Evolutionary conservation across 768 basidiomycete genomes (phyloP), one percentile per base, ranked within the genome.

Genomic region (Phaeotremella fagi): DNA sequence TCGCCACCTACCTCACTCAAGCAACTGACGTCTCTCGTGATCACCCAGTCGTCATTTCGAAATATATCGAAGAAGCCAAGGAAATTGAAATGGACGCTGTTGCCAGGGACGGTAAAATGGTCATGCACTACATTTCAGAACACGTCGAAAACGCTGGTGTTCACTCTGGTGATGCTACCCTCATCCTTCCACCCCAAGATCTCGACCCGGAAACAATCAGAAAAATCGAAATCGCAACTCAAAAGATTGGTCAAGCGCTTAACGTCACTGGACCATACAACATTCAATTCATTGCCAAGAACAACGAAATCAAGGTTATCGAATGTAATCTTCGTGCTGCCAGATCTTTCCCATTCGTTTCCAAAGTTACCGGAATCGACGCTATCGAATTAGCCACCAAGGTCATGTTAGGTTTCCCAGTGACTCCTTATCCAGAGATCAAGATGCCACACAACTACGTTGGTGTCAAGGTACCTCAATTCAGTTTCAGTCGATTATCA

Each of bases 1-100:
- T 99, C 36, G 83, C 83, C 41, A 89, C 83, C 73, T 99, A 97
- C 74, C 81, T 99, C 54, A 87, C 86, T 1, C 92, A 90, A 76
- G 95, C 95, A 18, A 87, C 92, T 20, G 91, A 88, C 49, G 91
- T 99, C 52, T 99, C 95, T 37, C 85, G 88, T 42, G 90, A 92
- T 28, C 88, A 95, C 68, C 94, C 94, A 1, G 92, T 97, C 59
- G 94, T 99, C 64, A 98, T 98, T 76, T 87, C 89, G 59, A 99
- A 99, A 76, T 99, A 95, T 78, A 95, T 99, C 73, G 94, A 98
- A 74, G 89, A 95, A 74, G 95, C 95, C 26, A 98, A 99, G 80
- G 95, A 99, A 77, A 99, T 99, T 62, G 95, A 99, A 79, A 97
- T 99, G 90, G 95, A 99, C 69, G 95, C 95, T 20, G 84, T 99